Evolutionary conservation across 2,329 filamentous ascomycete genomes (phyloP).

Genomic region (Cytospora paraplurivora): DNA sequence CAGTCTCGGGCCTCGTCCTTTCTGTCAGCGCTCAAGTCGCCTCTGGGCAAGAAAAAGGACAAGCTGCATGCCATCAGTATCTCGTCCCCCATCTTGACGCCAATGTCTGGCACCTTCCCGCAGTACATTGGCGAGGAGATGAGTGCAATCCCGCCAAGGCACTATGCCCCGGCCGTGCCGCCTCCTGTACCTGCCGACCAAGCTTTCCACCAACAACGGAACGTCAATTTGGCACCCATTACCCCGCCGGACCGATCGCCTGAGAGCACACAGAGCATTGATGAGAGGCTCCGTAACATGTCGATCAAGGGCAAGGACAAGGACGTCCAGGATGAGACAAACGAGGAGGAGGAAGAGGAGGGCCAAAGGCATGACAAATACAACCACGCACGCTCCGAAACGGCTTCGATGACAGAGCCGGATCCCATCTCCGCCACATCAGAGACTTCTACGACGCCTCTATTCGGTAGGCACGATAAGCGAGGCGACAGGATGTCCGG

Average conservation of each 20-base stretch:
- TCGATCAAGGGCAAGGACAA: constrained; percentile 26
- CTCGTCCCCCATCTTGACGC: constrained; percentile 67
- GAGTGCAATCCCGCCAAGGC: constrained; percentile 58
- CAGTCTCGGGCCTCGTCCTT: constrained; percentile 62
- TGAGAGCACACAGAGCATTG: constrained; percentile 54
- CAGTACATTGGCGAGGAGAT: constrained; percentile 58
- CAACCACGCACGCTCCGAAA: constrained; percentile 42
- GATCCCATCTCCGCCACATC: constrained; percentile 57
- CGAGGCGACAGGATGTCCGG: constrained; percentile 36
- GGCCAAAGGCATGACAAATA: constrained; percentile 21
- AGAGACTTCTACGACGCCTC: constrained; percentile 51
- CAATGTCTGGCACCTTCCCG: constrained; percentile 61
- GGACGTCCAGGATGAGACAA: constrained; percentile 20
- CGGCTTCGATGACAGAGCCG: constrained; percentile 43
- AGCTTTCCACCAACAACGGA: constrained; percentile 38
- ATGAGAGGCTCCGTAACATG: constrained; percentile 53
- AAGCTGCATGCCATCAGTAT: constrained; percentile 57
- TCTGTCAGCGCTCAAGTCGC: constrained; percentile 63
- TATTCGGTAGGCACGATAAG: constrained; percentile 39
- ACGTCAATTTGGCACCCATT: constrained; percentile 43
- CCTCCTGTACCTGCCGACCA: constrained; percentile 57
- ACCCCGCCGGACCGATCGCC: constrained; percentile 49
- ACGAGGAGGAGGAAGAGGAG: constrained; percentile 24
- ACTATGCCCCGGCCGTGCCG: constrained; percentile 59
- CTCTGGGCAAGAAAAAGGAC: constrained; percentile 57